A percentile compares a stretch with the other conserved stretches of the same genome.
Evolutionary conservation across 306 rosid species (phyloP).

Genomic region (Gastrolobium villosum): DNA sequence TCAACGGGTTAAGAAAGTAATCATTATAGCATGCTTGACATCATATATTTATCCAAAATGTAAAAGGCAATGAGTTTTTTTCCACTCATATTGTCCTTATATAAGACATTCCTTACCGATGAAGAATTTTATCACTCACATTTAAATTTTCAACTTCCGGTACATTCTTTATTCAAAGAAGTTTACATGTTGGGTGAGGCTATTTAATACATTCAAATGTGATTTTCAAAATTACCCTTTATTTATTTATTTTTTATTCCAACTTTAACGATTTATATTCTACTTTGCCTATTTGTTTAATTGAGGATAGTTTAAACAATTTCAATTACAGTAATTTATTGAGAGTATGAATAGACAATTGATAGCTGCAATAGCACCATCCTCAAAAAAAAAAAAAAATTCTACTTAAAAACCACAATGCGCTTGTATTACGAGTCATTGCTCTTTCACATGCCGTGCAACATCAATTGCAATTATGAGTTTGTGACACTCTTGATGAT

Average conservation of each 20-base stretch:
- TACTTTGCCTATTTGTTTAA: neutral
- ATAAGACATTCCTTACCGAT: neutral
- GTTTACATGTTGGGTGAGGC: neutral
- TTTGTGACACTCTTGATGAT: neutral
- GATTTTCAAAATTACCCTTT: neutral
- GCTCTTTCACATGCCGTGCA: neutral
- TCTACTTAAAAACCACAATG: neutral
- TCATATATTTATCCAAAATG: neutral
- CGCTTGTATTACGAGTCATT: neutral
- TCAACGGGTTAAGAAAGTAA: neutral
- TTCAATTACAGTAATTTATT: neutral
- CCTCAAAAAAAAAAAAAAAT: neutral
- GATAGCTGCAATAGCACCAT: neutral
- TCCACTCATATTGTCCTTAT: neutral
- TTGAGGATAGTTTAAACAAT: conserved; percentile 6
- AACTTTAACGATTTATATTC: neutral
- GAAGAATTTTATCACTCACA: neutral
- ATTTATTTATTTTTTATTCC: neutral
- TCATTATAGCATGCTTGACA: neutral
- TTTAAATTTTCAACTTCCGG: neutral
- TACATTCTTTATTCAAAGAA: neutral
- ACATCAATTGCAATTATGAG: neutral
- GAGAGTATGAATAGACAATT: neutral
- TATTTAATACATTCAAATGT: neutral
- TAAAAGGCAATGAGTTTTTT: neutral